Evolutionary conservation across 441 rosid genomes (phyloP).

Genomic region (Erodium trifolium): DNA sequence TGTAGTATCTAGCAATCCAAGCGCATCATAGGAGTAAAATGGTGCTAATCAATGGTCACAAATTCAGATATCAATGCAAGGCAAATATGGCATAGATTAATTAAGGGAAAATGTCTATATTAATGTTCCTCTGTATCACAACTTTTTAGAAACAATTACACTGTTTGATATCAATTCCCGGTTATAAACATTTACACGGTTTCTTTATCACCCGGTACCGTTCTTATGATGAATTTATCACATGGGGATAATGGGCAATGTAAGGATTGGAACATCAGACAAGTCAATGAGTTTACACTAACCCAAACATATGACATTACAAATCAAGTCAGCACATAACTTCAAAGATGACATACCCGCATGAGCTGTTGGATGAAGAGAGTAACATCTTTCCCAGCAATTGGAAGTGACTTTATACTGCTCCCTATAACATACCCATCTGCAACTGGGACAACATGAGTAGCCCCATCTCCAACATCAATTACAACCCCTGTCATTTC

Average conservation of each 20-base stretch:
- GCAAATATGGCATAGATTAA: neutral
- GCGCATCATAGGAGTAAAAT: neutral
- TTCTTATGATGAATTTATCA: neutral
- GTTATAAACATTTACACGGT: neutral
- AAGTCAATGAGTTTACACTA: neutral
- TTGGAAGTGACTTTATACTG: slow-evolving; percentile 86
- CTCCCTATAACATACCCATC: slow-evolving; percentile 98
- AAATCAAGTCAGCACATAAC: slow-evolving; percentile 2
- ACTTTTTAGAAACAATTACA: neutral
- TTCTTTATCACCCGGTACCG: neutral
- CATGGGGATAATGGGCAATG: neutral
- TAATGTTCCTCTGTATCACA: neutral
- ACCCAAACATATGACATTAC: neutral
- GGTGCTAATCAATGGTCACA: neutral
- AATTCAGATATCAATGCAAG: neutral
- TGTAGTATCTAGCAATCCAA: neutral
- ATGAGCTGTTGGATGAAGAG: slow-evolving; percentile 93
- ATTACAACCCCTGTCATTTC: slow-evolving; percentile 99
- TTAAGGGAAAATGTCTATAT: neutral
- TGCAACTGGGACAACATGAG: slow-evolving; percentile 95
- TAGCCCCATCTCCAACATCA: slow-evolving; percentile 97
- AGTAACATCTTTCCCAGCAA: slow-evolving; percentile 89
- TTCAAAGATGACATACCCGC: slow-evolving; percentile 52
- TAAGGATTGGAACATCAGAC: neutral
- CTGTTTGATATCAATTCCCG: neutral